Evolutionary conservation across 2,329 filamentous ascomycete genomes (phyloP).

Genomic region (Xylaria arbuscula): DNA sequence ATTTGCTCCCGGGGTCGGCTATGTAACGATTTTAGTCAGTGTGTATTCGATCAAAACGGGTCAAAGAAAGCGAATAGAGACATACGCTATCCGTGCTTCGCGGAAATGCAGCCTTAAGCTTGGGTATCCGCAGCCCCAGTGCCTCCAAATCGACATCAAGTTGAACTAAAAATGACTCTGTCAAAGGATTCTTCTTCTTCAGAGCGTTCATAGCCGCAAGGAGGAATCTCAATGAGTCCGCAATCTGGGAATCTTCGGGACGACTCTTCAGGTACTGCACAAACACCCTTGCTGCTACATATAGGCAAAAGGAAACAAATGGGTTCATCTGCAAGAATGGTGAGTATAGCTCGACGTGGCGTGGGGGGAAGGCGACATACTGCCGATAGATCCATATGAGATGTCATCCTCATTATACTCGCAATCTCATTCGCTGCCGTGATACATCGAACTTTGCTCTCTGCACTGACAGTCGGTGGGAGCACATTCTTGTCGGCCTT

Average conservation of each 20-base stretch:
- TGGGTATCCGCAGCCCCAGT: constrained; percentile 70
- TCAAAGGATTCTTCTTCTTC: constrained; percentile 88
- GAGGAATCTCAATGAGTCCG: constrained; percentile 87
- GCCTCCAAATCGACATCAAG: constrained; percentile 90
- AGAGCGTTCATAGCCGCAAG: constrained; percentile 90
- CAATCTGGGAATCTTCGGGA: constrained; percentile 83
- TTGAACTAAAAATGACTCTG: constrained; percentile 94
- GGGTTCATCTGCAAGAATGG: constrained; percentile 79
- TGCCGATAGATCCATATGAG: constrained; percentile 83
- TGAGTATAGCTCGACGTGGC: constrained; percentile 4
- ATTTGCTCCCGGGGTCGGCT: constrained; percentile 48
- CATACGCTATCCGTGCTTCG: constrained; percentile 64
- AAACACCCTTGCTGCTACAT: constrained; percentile 94
- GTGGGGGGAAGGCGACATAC: constrained; percentile 64
- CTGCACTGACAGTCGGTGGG: constrained; percentile 79
- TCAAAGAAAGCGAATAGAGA: constrained; percentile 35
- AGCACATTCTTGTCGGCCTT: constrained; percentile 92
- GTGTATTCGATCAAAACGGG: not conserved
- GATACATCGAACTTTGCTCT: constrained; percentile 93
- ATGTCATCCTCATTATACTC: constrained; percentile 94
- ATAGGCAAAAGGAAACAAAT: constrained; percentile 94
- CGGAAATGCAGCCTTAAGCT: constrained; percentile 66
- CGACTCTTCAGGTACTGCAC: constrained; percentile 95
- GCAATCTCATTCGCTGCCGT: constrained; percentile 94
- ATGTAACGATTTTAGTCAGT: constrained; percentile 40